phyloP scores from a whole-genome alignment of 2,329 filamentous ascomycete genomes.

The Exutisphaerella laricina region DNA sequence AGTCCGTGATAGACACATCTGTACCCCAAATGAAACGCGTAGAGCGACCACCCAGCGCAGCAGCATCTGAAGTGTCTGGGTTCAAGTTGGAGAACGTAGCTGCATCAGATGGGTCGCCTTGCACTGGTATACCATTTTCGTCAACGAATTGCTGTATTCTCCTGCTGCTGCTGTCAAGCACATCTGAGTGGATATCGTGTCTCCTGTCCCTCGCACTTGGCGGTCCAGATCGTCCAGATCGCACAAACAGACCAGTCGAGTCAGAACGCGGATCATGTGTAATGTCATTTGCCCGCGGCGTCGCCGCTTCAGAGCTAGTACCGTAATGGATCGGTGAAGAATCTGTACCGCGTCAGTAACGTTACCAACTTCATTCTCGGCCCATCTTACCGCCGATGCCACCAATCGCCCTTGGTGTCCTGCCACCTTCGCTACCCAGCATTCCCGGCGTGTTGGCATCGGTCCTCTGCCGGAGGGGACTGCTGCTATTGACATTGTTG shows the following conservation, averaged over 20 bases:
- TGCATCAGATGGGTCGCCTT: conserved; percentile 50
- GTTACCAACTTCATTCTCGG: too few species aligned
- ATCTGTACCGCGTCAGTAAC: too few species aligned
- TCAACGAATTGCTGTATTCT: conserved; percentile 59
- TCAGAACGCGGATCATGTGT: conserved; percentile 54
- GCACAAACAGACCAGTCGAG: conserved; percentile 76
- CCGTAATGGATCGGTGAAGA: conserved; percentile 91
- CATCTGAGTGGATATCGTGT: conserved; percentile 82
- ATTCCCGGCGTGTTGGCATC: conserved; percentile 25
- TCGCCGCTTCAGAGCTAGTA: conserved; percentile 63
- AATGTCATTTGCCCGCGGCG: conserved; percentile 40
- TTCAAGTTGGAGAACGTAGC: conserved; percentile 63
- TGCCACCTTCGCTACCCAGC: conserved; percentile 53
- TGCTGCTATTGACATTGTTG: conserved; percentile 43
- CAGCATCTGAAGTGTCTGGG: conserved; percentile 86
- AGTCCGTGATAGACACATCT: conserved; percentile 88
- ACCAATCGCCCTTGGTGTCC: conserved; percentile 64
- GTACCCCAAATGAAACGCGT: conserved; percentile 93
- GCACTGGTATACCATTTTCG: conserved; percentile 56
- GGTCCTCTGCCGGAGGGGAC: conserved; percentile 38
- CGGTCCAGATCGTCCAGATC: conserved; percentile 54
- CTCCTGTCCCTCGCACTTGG: conserved; percentile 59
- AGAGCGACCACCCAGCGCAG: conserved; percentile 74
- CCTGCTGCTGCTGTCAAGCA: conserved; percentile 50
- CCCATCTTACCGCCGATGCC: conserved; percentile 59